phyloP scores from a whole-genome alignment of 2,329 filamentous ascomycete genomes.

The Neurospora crassa region DNA sequence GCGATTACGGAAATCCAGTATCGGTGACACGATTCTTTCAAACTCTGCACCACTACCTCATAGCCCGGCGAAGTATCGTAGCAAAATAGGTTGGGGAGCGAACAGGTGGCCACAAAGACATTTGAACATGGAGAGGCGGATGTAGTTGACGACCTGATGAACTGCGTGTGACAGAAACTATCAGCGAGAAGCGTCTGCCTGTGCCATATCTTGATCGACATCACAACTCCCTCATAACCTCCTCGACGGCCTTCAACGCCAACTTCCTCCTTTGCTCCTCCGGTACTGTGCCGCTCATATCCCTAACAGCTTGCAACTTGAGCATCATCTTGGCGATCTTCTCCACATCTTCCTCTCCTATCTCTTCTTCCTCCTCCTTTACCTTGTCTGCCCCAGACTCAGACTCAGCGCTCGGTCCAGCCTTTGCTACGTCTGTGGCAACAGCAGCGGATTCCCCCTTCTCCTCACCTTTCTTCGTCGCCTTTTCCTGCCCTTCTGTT shows the following conservation, averaged over 20 bases:
- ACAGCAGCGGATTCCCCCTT: conserved; percentile 1
- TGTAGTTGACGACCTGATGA: not conserved
- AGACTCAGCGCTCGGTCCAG: not conserved
- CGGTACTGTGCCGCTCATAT: conserved; percentile 48
- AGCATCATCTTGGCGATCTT: conserved; percentile 55
- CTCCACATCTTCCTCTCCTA: conserved; percentile 42
- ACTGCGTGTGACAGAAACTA: not conserved
- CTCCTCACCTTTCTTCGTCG: conserved; percentile 14
- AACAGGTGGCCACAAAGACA: not conserved
- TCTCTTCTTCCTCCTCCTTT: conserved; percentile 27
- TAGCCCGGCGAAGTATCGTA: no score
- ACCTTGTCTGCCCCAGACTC: conserved; percentile 4
- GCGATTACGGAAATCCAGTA: not conserved
- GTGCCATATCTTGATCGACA: not conserved
- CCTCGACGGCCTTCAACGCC: conserved; percentile 51
- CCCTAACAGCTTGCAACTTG: conserved; percentile 51
- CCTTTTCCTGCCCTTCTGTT: conserved; percentile 1
- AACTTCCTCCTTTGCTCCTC: conserved; percentile 51
- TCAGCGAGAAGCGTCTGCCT: not conserved
- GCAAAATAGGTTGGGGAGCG: no score
- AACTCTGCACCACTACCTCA: no score
- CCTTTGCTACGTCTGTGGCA: conserved; percentile 23
- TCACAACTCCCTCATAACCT: conserved; percentile 51
- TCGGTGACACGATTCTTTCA: not conserved
- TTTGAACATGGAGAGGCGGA: not conserved